Conservation (phyloP, 768 basidiomycete species). For the Lentinus brumalis region DNA sequence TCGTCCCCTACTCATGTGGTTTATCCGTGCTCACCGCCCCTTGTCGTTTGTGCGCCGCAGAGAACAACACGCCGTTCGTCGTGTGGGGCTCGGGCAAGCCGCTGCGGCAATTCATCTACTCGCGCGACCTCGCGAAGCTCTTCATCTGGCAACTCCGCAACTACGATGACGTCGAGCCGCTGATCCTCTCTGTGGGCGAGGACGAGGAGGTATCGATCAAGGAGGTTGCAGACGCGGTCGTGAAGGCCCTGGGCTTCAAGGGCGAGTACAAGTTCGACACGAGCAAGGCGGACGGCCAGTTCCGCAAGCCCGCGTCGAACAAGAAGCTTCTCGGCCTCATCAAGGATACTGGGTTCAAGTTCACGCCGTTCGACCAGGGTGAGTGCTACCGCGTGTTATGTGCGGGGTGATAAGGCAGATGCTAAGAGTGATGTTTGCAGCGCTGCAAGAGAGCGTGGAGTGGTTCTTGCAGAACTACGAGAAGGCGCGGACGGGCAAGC, state of each 20-base stretch:
- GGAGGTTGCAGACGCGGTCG: conserved; percentile 88
- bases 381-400: conserved; percentile 20
- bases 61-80: conserved; percentile 82
- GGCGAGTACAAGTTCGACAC: conserved; percentile 84
- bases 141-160: conserved; percentile 93
- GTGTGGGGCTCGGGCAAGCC: conserved; percentile 92
- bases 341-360: conserved; percentile 66
- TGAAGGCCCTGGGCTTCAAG: conserved; percentile 76
- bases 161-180: conserved; percentile 89
- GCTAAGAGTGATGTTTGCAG: conserved; percentile 38
- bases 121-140: conserved; percentile 91
- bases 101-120: conserved; percentile 97
- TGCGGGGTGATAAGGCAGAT: neutral
- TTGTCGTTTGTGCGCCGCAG: conserved; percentile 32
- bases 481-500: conserved; percentile 61
- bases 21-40: neutral
- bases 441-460: conserved; percentile 73
- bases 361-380: conserved; percentile 91
- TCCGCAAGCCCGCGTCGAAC: conserved; percentile 95
- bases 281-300: conserved; percentile 86
- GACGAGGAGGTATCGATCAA: conserved; percentile 94
- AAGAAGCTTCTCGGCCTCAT: conserved; percentile 78
- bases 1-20: neutral
- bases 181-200: conserved; percentile 93
- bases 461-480: conserved; percentile 90